Evolutionary conservation across 2,329 filamentous ascomycete genomes (phyloP).

Genomic region (Scytalidium sp.): DNA sequence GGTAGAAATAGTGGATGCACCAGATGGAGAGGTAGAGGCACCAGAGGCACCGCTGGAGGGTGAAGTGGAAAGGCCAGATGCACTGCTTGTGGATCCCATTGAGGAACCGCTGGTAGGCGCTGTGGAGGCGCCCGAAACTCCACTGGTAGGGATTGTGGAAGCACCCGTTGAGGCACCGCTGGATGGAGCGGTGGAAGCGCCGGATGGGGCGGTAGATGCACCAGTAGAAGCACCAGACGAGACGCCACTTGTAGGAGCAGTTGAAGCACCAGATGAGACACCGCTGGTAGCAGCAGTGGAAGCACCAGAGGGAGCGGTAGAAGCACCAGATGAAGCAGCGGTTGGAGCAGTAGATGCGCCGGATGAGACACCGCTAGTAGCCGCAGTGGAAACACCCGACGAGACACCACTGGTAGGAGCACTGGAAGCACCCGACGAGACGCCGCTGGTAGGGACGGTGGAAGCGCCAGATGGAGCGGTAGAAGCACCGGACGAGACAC

Average conservation of each 20-base stretch:
- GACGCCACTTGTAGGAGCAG: background rate
- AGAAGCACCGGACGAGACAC: background rate
- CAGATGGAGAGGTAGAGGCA: background rate
- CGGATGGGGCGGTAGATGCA: background rate
- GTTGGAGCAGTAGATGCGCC: background rate
- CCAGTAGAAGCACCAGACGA: conserved; percentile 16
- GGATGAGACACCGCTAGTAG: too few relatives aligned
- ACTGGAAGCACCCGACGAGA: background rate
- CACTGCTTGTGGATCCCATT: conserved; percentile 15
- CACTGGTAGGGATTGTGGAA: too few relatives aligned
- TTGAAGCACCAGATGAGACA: background rate
- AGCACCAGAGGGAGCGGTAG: too few relatives aligned
- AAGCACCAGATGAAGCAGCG: too few relatives aligned
- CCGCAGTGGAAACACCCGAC: too few relatives aligned
- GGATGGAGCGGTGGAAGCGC: background rate
- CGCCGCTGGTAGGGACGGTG: background rate
- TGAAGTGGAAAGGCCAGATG: background rate
- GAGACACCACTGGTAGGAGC: too few relatives aligned
- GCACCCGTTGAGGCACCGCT: background rate
- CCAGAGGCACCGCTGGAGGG: background rate
- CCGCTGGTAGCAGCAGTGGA: too few relatives aligned
- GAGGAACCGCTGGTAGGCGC: too few relatives aligned
- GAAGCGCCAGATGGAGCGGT: background rate
- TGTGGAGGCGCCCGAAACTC: too few relatives aligned
- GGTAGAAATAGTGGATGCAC: background rate